Evolutionary conservation across 2,329 filamentous ascomycete species (phyloP), one percentile per base, ranked within the genome.

Genomic region (Catunica adiposa): DNA sequence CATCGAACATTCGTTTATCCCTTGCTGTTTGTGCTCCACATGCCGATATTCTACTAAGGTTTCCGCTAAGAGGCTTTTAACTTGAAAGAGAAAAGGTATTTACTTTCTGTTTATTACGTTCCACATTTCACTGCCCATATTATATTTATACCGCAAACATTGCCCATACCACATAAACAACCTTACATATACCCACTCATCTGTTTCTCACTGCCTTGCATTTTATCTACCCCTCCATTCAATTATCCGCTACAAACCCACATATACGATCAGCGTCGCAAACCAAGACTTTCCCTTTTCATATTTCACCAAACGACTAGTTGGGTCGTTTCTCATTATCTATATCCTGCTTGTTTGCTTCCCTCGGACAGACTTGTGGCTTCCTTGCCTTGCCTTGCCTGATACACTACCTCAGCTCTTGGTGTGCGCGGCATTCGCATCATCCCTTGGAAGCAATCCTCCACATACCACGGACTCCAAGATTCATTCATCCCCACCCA

Each of bases 391-490:
- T 25, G 17, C 17, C 26, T 15, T 34, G 22, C 23, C 47, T 15
- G 26, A 9, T 51, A 31, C 15, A 51, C 29, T 22, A 51, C 51
- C 26, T 52, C 50, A 38, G 14, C 20, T 52, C 46, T 29, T 48
- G 46, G 20, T 48, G 20, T 26, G 20, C 25, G 20, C 5, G 26
- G 47, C n/a, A 52, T 44, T 34, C 54, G n/a, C 20, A 37, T 20
- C 31, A 37, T 53, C 23, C 31, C 44, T 22, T 20, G 23, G 34
- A 26, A 34, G 25, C 9, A 31, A 50, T 42, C 22, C 20, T 20
- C 29, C 51, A 54, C 52, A 54, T 40, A 38, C 31, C 52, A 29
- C 37, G 15, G 31, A 38, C 26, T 23, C 40, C 31, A 40, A 29
- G 37, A 29, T 40, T 53, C 22, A n/a, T 31, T 42, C 38, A 50